Evolutionary conservation across 2,329 filamentous ascomycete genomes (phyloP).

Genomic region (Orbilia quercus): DNA sequence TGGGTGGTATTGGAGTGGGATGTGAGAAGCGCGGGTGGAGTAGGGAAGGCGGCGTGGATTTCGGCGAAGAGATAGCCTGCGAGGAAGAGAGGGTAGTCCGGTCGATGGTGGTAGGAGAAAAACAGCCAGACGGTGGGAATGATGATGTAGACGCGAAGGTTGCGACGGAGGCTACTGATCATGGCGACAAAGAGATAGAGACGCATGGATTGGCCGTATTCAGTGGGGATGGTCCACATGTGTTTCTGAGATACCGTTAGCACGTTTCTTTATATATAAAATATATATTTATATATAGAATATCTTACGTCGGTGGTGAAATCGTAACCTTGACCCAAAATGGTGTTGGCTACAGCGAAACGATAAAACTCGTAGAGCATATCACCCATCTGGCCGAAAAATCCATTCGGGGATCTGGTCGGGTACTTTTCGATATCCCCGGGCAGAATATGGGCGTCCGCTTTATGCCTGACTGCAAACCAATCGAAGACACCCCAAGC

Average conservation of each 20-base stretch:
- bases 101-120: constrained; percentile 66
- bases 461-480: constrained; percentile 34
- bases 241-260: constrained; percentile 67
- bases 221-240: constrained; percentile 73
- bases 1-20: neutral
- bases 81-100: constrained; percentile 70
- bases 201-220: constrained; percentile 71
- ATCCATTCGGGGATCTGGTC: constrained; percentile 34
- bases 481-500: constrained; percentile 45
- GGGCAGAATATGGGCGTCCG: constrained; percentile 15
- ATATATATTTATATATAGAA: no score
- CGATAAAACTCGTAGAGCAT: constrained; percentile 32
- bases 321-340: constrained; percentile 24
- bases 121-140: constrained; percentile 66
- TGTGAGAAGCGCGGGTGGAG: constrained; percentile 48
- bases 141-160: constrained; percentile 65
- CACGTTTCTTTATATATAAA: neutral
- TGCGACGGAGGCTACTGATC: constrained; percentile 65
- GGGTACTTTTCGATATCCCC: constrained; percentile 43
- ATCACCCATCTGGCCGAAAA: constrained; percentile 38
- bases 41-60: constrained; percentile 63
- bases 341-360: constrained; percentile 22
- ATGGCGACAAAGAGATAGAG: constrained; percentile 70
- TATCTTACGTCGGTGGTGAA: constrained; percentile 41
- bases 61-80: constrained; percentile 70